Evolutionary conservation across 352 stramenopile genomes (phyloP), one percentile per base, ranked within the genome.

Genomic region (Phytopythium oedochilum): DNA sequence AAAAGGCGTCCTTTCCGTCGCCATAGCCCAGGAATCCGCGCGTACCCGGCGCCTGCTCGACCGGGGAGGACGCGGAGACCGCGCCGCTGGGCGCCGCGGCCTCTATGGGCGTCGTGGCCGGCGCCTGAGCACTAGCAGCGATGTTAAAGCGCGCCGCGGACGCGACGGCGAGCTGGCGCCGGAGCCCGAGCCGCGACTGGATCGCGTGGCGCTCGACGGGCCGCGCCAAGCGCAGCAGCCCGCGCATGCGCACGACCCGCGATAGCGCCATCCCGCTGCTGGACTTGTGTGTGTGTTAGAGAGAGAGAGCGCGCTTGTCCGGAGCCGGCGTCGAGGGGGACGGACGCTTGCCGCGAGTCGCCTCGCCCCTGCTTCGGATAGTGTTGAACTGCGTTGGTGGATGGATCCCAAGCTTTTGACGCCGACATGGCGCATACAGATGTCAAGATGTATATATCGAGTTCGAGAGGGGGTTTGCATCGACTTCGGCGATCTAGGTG

Each of bases 91-190:
- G 9, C 7, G 29, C 8, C 1, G 54, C 44, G 31, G 57, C 40
- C 20, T 68, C 38, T 18, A 35, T 36, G 12, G 57, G 35, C 3
- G 56, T 23, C 10, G 32, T 45, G 2, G 29, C 31, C 22, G 29
- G 22, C 23, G 53, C 18, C 9, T 46, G 35, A 14, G 34, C 20
- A 3, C 28, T 20, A 22, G 44, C 36, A 46, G 68, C 61, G 60
- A 55, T 47, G 46, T 60, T 63, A 49, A 57, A 71, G 47, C 63
- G 63, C 53, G 42, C 38, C 34, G 29, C 44, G 9, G 58, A 68
- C 36, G 59, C 55, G 1, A 47, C 54, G 7, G 65, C 45, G 17
- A 69, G 47, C 29, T 66, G 59, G 28, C 57, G 63, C 45, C 59
- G 63, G 29, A 34, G 20, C 0, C 20, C 31, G 31, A 25, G 5